Percentiles rank a stretch among this genome's conserved stretches.
Conservation (phyloP, 768 basidiomycete genomes). For the Thelephora aurantiotincta region DNA sequence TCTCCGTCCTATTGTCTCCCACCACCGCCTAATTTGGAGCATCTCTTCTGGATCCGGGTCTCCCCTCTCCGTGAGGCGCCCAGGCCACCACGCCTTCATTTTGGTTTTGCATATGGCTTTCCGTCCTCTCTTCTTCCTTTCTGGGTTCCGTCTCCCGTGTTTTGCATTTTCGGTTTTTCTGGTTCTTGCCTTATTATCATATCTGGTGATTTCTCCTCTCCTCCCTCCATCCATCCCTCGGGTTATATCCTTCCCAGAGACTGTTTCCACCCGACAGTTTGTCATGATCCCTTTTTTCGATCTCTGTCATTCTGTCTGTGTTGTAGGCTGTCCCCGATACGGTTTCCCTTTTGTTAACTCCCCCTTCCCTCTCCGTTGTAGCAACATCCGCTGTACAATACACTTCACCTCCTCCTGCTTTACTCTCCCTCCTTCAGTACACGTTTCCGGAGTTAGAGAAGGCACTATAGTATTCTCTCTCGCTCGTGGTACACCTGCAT, state of each 20-base stretch:
- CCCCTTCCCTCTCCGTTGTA: too few relatives aligned
- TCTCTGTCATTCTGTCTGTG: too few relatives aligned
- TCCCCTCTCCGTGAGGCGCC: conserved; percentile 4
- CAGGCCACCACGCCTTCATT: conserved; percentile 3
- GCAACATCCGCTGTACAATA: too few relatives aligned
- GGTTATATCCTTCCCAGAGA: too few relatives aligned
- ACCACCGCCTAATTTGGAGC: conserved; percentile 6
- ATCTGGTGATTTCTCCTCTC: too few relatives aligned
- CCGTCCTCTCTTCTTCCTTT: conserved; percentile 6
- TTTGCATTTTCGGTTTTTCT: neutral
- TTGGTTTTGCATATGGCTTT: conserved; percentile 9
- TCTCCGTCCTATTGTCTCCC: conserved; percentile 2
- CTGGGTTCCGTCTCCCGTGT: conserved; percentile 10
- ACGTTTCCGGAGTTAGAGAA: neutral
- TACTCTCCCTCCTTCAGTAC: neutral
- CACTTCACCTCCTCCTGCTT: too few relatives aligned
- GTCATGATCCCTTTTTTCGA: too few relatives aligned
- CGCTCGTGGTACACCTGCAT: conserved; percentile 5
- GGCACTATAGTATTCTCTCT: neutral
- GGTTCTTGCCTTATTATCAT: neutral
- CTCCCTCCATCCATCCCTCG: too few relatives aligned
- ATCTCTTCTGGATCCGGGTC: conserved; percentile 7
- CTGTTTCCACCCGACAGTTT: too few relatives aligned
- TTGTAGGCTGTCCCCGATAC: too few relatives aligned
- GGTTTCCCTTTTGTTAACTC: too few relatives aligned